A percentile compares a stretch with the other conserved stretches of the same genome.
phyloP scores from a whole-genome alignment of 1,139 yeast genomes.

The Sugiyamaella paludigena region DNA sequence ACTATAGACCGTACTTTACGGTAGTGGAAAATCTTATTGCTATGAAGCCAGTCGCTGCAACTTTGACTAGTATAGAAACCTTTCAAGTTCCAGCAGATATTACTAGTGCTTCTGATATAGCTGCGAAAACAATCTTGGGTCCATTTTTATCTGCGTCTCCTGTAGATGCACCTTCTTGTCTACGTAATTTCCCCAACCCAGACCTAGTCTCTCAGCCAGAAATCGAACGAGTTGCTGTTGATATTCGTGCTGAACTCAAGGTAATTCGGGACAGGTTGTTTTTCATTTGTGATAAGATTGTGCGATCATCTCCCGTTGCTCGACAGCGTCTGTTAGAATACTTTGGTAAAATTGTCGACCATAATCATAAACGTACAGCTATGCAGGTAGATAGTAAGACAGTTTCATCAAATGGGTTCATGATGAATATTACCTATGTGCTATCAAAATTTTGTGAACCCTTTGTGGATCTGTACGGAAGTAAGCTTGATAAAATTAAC shows the following conservation, averaged over 20 bases:
- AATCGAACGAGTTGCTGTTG: constrained; percentile 25
- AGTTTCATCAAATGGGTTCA: constrained; percentile 75
- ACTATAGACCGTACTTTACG: constrained; percentile 51
- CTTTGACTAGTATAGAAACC: constrained; percentile 55
- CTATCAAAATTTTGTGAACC: constrained; percentile 77
- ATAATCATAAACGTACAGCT: constrained; percentile 84
- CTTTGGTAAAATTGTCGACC: constrained; percentile 69
- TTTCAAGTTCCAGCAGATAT: constrained; percentile 40
- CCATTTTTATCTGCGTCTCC: constrained; percentile 78
- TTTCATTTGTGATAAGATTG: constrained; percentile 64
- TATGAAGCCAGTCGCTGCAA: constrained; percentile 60
- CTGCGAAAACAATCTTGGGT: constrained; percentile 66
- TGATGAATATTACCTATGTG: constrained; percentile 70
- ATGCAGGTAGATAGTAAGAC: constrained; percentile 70
- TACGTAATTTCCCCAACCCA: constrained; percentile 29
- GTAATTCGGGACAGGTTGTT: constrained; percentile 47
- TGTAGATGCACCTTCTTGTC: constrained; percentile 34
- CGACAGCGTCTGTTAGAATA: constrained; percentile 62
- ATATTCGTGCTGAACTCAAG: constrained; percentile 32
- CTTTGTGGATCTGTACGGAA: constrained; percentile 58
- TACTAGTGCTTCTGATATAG: constrained; percentile 49
- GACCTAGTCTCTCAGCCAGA: constrained; percentile 27
- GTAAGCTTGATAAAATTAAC: constrained; percentile 75
- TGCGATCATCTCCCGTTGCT: constrained; percentile 70
- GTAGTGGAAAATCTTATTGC: constrained; percentile 60